Conservation (phyloP, 2,329 filamentous ascomycete genomes). For the Gnomoniopsis smithogilvyi region DNA sequence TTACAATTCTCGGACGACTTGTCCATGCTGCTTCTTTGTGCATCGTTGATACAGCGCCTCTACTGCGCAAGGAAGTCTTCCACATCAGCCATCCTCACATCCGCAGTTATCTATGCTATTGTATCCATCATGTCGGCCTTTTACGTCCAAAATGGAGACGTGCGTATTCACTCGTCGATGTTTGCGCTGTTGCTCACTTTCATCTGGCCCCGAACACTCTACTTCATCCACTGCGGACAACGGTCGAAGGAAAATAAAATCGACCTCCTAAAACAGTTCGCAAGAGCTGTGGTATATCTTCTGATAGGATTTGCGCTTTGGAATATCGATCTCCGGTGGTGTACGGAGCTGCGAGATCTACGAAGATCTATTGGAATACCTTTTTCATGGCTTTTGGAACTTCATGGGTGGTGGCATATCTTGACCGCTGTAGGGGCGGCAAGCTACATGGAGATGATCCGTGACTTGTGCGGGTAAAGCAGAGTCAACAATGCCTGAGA, state of each 20-base stretch:
- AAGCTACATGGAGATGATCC: conserved; percentile 33
- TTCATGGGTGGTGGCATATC: conserved; percentile 66
- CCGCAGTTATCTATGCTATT: conserved; percentile 36
- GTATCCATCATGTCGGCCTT: conserved; percentile 39
- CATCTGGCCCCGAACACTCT: conserved; percentile 30
- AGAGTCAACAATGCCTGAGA: too few relatives aligned
- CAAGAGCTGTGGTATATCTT: conserved; percentile 31
- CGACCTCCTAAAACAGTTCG: conserved; percentile 24
- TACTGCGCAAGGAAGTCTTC: conserved; percentile 41
- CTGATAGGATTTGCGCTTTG: conserved; percentile 49
- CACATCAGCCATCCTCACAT: conserved; percentile 27
- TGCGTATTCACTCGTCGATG: conserved; percentile 39
- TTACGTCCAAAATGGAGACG: conserved; percentile 38
- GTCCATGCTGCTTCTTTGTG: conserved; percentile 53
- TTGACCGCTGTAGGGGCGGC: conserved; percentile 54
- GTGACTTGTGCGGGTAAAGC: conserved; percentile 20
- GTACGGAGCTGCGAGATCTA: conserved; percentile 41
- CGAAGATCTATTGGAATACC: conserved; percentile 48
- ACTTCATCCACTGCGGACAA: conserved; percentile 30
- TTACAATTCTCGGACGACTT: conserved; percentile 51
- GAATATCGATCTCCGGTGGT: conserved; percentile 54
- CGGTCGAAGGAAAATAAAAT: conserved; percentile 25
- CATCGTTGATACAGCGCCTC: conserved; percentile 48
- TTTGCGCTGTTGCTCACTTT: conserved; percentile 32
- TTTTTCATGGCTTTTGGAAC: conserved; percentile 52